Percentiles rank a stretch among this genome's conserved stretches.
phyloP scores from a whole-genome alignment of 305 asterid species.

The Ilex paraguariensis region DNA sequence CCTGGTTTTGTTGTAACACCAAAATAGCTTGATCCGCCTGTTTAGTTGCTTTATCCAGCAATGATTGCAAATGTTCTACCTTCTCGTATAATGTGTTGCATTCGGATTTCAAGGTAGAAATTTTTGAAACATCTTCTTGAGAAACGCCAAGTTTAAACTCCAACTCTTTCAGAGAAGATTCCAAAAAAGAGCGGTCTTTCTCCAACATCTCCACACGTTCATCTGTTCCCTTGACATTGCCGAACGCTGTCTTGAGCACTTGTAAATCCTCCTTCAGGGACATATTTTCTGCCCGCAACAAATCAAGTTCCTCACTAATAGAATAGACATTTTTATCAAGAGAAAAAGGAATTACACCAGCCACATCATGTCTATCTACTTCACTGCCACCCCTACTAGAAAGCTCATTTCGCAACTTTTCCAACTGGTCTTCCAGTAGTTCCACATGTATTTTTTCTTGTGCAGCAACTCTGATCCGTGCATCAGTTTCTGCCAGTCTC shows the following conservation, averaged over 20 bases:
- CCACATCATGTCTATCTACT: conserved; percentile 27
- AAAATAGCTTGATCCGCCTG: conserved; percentile 74
- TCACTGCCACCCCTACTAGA: conserved; percentile 40
- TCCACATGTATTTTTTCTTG: conserved; percentile 75
- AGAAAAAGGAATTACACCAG: conserved; percentile 33
- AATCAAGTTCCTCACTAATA: conserved; percentile 52
- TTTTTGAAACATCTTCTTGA: conserved; percentile 57
- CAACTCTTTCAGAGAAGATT: conserved; percentile 63
- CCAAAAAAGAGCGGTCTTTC: conserved; percentile 61
- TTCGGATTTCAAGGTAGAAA: conserved; percentile 58
- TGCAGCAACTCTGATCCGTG: conserved; percentile 72
- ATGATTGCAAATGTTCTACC: conserved; percentile 65
- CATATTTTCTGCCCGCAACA: conserved; percentile 59
- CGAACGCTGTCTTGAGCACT: conserved; percentile 53
- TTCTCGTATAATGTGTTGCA: conserved; percentile 62
- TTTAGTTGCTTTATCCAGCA: conserved; percentile 66
- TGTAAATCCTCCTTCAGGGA: conserved; percentile 67
- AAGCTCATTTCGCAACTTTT: conserved; percentile 55
- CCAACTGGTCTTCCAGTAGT: conserved; percentile 67
- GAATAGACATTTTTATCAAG: conserved; percentile 25
- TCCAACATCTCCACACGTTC: conserved; percentile 61
- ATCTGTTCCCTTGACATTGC: conserved; percentile 54
- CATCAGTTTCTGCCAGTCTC: conserved; percentile 90
- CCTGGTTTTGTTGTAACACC: conserved; percentile 86
- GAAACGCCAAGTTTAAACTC: conserved; percentile 67